Conservation (phyloP, 805 yeast species). For the Priceomyces castillae region DNA sequence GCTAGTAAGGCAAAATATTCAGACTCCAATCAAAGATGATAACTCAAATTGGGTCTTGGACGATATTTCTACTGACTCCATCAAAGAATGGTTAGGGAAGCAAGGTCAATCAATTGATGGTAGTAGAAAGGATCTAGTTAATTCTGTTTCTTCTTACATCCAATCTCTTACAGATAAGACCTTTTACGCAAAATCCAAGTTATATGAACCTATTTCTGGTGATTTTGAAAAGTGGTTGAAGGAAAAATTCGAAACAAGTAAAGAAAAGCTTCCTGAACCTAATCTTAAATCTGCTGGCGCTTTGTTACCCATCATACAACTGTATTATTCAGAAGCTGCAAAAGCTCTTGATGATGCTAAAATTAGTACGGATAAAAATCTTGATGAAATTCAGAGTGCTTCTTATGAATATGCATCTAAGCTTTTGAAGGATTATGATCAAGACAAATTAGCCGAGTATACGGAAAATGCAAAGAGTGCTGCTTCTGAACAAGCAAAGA, state of each 20-base stretch:
- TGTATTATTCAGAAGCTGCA: slow-evolving; percentile 22
- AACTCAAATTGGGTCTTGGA: slow-evolving; percentile 28
- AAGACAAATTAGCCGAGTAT: slow-evolving; percentile 2
- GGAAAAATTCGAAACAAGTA: slow-evolving; percentile 9
- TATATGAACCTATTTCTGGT: slow-evolving; percentile 17
- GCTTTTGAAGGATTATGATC: slow-evolving; percentile 8
- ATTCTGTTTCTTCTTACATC: slow-evolving; percentile 14
- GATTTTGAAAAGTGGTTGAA: slow-evolving; percentile 18
- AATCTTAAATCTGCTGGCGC: background rate
- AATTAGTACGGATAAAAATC: slow-evolving; percentile 14
- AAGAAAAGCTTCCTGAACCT: background rate
- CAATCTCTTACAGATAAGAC: slow-evolving; percentile 8
- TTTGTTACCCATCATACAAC: slow-evolving; percentile 10
- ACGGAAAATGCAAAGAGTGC: slow-evolving; percentile 13
- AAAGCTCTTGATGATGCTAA: slow-evolving; percentile 11
- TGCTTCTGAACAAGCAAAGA: slow-evolving; percentile 10
- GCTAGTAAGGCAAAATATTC: slow-evolving; percentile 32
- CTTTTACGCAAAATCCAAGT: slow-evolving; percentile 17
- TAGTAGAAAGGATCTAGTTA: slow-evolving; percentile 22
- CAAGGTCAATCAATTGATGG: slow-evolving; percentile 25
- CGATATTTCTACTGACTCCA: slow-evolving; percentile 36
- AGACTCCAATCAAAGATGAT: slow-evolving; percentile 19
- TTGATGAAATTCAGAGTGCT: slow-evolving; percentile 16
- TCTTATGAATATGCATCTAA: slow-evolving; percentile 17
- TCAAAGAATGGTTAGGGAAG: slow-evolving; percentile 39